Conservation (phyloP, 2,329 filamentous ascomycete species). For the Epicoccum nigrum region DNA sequence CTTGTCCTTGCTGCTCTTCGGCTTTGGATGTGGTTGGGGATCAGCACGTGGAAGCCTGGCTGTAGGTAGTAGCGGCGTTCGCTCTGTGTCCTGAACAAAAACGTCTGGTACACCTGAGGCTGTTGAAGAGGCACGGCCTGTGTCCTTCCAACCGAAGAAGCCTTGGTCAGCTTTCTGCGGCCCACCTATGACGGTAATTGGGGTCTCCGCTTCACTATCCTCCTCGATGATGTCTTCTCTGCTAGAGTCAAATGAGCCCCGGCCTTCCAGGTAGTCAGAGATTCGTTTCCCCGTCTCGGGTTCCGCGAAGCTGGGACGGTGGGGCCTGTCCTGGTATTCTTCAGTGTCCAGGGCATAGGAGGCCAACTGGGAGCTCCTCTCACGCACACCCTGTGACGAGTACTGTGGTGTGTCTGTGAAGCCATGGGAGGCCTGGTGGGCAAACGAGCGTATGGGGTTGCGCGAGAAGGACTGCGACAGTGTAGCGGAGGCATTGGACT, state of each 20-base stretch:
- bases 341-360: slow-evolving; percentile 70
- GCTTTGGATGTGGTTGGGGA: slow-evolving; percentile 23
- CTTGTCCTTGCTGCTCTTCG: slow-evolving; percentile 16
- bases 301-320: slow-evolving; percentile 35
- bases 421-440: slow-evolving; percentile 68
- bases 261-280: slow-evolving; percentile 30
- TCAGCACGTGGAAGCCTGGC: slow-evolving; percentile 36
- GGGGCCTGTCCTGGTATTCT: slow-evolving; percentile 37
- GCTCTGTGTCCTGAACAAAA: slow-evolving; percentile 41
- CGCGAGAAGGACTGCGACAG: slow-evolving; percentile 42
- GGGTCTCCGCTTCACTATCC: slow-evolving; percentile 64
- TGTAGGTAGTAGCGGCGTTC: slow-evolving; percentile 49
- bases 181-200: slow-evolving; percentile 45
- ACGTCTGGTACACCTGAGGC: slow-evolving; percentile 25
- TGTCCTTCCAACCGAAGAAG: slow-evolving; percentile 32
- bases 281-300: slow-evolving; percentile 22
- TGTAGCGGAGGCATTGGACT: slow-evolving; percentile 28
- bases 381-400: slow-evolving; percentile 76
- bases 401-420: slow-evolving; percentile 72
- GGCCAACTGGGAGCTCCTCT: slow-evolving; percentile 86
- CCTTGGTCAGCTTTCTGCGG: slow-evolving; percentile 20
- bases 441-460: slow-evolving; percentile 74
- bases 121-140: slow-evolving; percentile 2
- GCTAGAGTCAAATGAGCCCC: slow-evolving; percentile 39
- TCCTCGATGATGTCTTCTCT: slow-evolving; percentile 64